Conservation (phyloP, 2,329 filamentous ascomycete species). For the Endothia cerciana region DNA sequence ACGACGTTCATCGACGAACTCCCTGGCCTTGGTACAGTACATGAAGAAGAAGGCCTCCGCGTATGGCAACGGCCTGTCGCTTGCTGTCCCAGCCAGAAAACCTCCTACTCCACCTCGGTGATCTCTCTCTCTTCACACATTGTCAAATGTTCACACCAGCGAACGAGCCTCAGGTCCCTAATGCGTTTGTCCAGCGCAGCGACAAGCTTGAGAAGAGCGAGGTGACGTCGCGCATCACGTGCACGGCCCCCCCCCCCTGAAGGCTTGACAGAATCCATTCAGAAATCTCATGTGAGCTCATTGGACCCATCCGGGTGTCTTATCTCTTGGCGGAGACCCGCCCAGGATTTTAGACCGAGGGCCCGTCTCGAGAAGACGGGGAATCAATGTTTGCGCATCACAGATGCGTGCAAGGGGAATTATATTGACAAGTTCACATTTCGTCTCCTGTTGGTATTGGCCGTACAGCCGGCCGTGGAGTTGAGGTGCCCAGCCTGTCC, state of each 20-base stretch:
- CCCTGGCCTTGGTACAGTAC: too few relatives aligned
- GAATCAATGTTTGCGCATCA: slow-evolving; percentile 16
- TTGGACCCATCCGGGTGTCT: slow-evolving; percentile 18
- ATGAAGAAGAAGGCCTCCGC: not conserved
- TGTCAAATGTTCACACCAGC: not conserved
- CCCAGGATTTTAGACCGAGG: slow-evolving; percentile 17
- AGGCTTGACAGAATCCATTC: slow-evolving; percentile 27
- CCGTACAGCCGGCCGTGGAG: not conserved
- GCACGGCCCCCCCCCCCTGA: slow-evolving; percentile 18
- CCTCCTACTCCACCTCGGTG: not conserved
- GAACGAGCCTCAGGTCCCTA: not conserved
- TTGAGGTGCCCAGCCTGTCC: not conserved
- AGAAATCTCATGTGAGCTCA: slow-evolving; percentile 26
- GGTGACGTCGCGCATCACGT: slow-evolving; percentile 24
- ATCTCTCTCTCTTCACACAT: not conserved
- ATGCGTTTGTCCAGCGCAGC: not conserved
- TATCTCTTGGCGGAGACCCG: slow-evolving; percentile 26
- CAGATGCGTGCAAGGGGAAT: not conserved
- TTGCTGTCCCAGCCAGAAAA: not conserved
- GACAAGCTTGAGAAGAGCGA: not conserved
- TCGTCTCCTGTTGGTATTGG: not conserved
- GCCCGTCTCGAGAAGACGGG: slow-evolving; percentile 24
- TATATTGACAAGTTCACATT: slow-evolving; percentile 9
- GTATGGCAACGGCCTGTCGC: not conserved
- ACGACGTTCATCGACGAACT: too few relatives aligned